Evolutionary conservation across 225 moss, liverwort and hornwort genomes (phyloP), one percentile per base, ranked within the genome.

Genomic region (Neckera pumila): DNA sequence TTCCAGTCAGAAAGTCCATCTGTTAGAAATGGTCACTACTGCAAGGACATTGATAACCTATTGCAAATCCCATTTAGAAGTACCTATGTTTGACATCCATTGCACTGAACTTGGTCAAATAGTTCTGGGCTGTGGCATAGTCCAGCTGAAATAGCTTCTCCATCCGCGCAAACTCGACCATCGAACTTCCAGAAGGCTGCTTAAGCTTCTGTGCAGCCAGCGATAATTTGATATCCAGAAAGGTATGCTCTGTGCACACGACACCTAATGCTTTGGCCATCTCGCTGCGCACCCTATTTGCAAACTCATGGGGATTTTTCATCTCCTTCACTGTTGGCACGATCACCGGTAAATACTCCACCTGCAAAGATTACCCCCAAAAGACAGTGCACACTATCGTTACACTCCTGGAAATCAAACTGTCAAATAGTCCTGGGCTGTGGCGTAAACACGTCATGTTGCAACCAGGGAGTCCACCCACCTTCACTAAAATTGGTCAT

Each of bases 281-380:
- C 84, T 89, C 89, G 53, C 65, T 71, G 58, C 95, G 95, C 79
- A 93, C 93, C 85, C 95, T 82, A 11, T 92, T 91, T 53, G 95
- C 87, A 86, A 92, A 95, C 36, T 93, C 93, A 59, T 89, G 95
- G 26, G 95, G 95, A 70, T 87, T 84, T n/a, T 87, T 89, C 80
- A 76, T 65, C 88, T 95, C 95, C 76, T 83, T 92, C 81, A 77
- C 66, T 65, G 93, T 91, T 42, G 95, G 95, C 88, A 72, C 90
- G 86, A 93, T 91, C 80, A 95, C 93, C 7, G 95, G 93, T 64
- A 95, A 76, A 83, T 93, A 95, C 83, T 95, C 95, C 89, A 95
- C 95, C 95, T 95, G 76, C 79, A 89, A 38, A 87, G 53, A 83
- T 36, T 28, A n/a, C 14, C 14, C 81, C 57, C 33, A 5, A 27